A percentile compares a stretch with the other conserved stretches of the same genome.
Evolutionary conservation across 2,329 filamentous ascomycete species (phyloP).

Genomic region (Sporothrix brasiliensis): DNA sequence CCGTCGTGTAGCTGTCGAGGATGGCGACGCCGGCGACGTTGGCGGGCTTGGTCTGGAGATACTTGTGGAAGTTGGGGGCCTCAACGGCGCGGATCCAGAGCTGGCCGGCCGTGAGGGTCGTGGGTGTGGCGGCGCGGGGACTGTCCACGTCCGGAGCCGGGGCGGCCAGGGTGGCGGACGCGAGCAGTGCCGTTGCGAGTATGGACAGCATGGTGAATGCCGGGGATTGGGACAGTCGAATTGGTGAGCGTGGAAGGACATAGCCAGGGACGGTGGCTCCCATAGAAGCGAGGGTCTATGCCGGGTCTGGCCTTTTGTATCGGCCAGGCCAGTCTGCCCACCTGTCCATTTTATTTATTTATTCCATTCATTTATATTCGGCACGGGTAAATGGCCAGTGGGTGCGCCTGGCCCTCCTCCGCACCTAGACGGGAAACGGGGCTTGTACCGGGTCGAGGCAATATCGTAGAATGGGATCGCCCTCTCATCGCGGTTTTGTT

Average conservation of each 20-base stretch:
- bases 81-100: slow-evolving; percentile 62
- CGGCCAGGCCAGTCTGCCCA: not conserved
- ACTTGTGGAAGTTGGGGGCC: slow-evolving; percentile 60
- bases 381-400: slow-evolving; percentile 3
- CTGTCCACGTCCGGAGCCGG: not conserved
- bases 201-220: not conserved
- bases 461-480: no score
- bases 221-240: not conserved
- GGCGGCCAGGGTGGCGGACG: not conserved
- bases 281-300: not conserved
- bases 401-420: not conserved
- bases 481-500: no score
- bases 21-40: slow-evolving; percentile 53
- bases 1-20: slow-evolving; percentile 55
- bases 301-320: not conserved
- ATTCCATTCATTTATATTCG: not conserved
- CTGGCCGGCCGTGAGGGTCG: slow-evolving; percentile 54
- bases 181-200: not conserved
- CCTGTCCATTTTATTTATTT: not conserved
- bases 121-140: slow-evolving; percentile 37
- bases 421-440: slow-evolving; percentile 14
- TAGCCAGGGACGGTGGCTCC: no score
- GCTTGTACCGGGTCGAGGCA: not conserved
- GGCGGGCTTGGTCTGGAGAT: slow-evolving; percentile 53
- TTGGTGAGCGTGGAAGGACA: not conserved